Evolutionary conservation across 2,329 filamentous ascomycete genomes (phyloP), one percentile per base, ranked within the genome.

Genomic region (Shiraia sp.): DNA sequence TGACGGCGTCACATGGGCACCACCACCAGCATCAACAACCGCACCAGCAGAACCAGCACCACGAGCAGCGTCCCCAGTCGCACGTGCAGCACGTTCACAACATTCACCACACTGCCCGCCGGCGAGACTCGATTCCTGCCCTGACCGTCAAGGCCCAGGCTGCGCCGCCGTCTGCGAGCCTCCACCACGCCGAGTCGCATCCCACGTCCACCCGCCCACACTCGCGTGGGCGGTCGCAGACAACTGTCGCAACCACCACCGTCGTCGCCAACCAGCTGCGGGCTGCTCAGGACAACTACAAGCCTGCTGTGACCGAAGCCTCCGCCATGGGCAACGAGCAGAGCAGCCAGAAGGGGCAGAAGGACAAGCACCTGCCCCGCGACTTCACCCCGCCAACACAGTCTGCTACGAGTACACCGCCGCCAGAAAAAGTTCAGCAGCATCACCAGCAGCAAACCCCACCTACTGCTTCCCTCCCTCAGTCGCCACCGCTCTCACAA

Each of bases 21-120:
- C 35, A 15, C 13, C 32, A 40, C 15, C 53, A 75, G 76, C 61
- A 72, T 69, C 61, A 30, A 70, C 72, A 59, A 76, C 72, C 51
- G 51, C 42, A 22, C 19, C 19, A 22, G 8, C 19, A 22, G 4
- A 4, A 22, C 4, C 19, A 43, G 32, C 48, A 47, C 40, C 43
- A 32, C 38, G 40, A 45, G 37, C 29, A 40, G 9, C 42, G 38
- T 13, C 33, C 43, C 36, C 51, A 45, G 31, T 43, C 42, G 38
- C 36, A 34, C 23, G 37, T 36, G 41, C 42, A 41, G 32, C 51
- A 52, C 49, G 35, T 36, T 40, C 37, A 48, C 29, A 46, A 53
- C 46, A 36, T 51, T 40, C 40, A 51, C 49, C 52, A 54, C 49
- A 51, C 61, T 31, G 63, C 67, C 28, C 65, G 65, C 32, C 56